These are phyloP conservation scores for Graphilbum fragrans DNA, from an alignment of 2,329 filamentous ascomycete species.

Conservation along the genomic window DNA sequence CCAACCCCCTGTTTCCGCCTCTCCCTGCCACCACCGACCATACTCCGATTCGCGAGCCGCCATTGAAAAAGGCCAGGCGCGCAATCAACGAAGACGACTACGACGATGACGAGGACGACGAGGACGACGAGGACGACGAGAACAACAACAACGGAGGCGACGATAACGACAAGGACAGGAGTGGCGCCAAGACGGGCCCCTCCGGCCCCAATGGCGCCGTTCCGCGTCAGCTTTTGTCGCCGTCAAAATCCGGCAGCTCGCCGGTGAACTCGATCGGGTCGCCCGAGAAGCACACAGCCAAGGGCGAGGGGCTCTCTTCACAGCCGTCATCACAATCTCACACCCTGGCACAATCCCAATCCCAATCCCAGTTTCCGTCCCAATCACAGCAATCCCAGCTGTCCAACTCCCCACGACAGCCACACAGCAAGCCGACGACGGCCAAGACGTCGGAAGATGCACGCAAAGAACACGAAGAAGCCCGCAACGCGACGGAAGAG, in stretches of 20 bases:
- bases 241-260: conserved; percentile 57
- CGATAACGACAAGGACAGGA: neutral
- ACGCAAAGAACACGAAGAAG: conserved; percentile 85
- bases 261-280: conserved; percentile 51
- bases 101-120: conserved; percentile 71
- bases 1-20: conserved; percentile 30
- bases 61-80: conserved; percentile 62
- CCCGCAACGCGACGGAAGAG: conserved; percentile 81
- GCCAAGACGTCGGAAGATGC: conserved; percentile 72
- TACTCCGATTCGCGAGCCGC: conserved; percentile 44
- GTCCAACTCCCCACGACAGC: neutral
- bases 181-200: neutral
- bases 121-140: conserved; percentile 54
- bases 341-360: neutral
- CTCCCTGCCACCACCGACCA: conserved; percentile 47
- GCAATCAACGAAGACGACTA: conserved; percentile 78
- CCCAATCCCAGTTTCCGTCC: neutral
- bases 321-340: neutral
- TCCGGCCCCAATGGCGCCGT: conserved; percentile 18
- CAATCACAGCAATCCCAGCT: neutral
- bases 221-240: conserved; percentile 50
- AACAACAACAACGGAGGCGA: conserved; percentile 30
- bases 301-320: conserved; percentile 27
- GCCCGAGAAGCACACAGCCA: conserved; percentile 43
- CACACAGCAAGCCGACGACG: conserved; percentile 12